These are phyloP conservation scores for Fraxinus americana DNA, from an alignment of 257 asterid species.

Conservation along the genomic window DNA sequence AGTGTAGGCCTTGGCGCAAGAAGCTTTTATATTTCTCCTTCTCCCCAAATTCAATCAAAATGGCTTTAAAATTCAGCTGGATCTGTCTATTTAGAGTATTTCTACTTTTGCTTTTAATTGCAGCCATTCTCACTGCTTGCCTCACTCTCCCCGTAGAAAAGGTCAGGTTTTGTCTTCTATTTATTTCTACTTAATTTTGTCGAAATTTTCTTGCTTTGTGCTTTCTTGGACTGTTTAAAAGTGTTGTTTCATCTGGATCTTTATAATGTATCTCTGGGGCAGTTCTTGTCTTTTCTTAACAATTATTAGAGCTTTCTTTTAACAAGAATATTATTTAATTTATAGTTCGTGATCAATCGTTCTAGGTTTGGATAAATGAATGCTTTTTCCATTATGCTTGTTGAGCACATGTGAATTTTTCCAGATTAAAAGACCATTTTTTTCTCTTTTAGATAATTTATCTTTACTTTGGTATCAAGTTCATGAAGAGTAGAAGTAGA, in stretches of 20 bases:
- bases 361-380: background rate
- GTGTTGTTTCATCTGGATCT: background rate
- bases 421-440: background rate
- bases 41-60: background rate
- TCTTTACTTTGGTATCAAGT: background rate
- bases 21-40: background rate
- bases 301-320: background rate
- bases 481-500: background rate
- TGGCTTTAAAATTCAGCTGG: background rate
- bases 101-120: slow-evolving; percentile 29
- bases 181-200: background rate
- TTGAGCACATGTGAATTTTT: background rate
- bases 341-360: background rate
- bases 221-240: background rate
- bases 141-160: slow-evolving; percentile 53
- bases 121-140: slow-evolving; percentile 44
- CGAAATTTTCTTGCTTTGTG: background rate
- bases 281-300: too few species aligned
- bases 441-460: background rate
- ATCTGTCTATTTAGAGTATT: background rate
- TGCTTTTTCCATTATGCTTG: background rate
- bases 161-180: slow-evolving; percentile 24
- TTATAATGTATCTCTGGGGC: background rate
- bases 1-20: slow-evolving; percentile 1
- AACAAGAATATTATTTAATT: background rate